A percentile compares a stretch with the other conserved stretches of the same genome.
Conservation (phyloP, 257 asterid genomes). For the Leptodermis oblonga region DNA sequence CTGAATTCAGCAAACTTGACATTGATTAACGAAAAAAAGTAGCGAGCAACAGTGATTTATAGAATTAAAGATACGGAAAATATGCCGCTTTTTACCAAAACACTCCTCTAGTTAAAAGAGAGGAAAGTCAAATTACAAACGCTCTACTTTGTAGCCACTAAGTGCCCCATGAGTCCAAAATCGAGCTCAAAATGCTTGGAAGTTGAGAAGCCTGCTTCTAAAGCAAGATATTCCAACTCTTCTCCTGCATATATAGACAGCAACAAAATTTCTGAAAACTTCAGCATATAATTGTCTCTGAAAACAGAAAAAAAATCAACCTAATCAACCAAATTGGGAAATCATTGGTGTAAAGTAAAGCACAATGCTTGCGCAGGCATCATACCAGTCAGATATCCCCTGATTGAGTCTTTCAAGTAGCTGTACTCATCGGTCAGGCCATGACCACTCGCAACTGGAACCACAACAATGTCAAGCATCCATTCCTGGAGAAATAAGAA, state of each 20-base stretch:
- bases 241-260: slow-evolving; percentile 42
- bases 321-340: neutral
- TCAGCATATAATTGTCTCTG: neutral
- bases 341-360: neutral
- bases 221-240: slow-evolving; percentile 75
- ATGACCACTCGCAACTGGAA: slow-evolving; percentile 68
- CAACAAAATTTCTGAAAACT: neutral
- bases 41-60: too few relatives aligned
- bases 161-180: slow-evolving; percentile 70
- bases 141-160: slow-evolving; percentile 52
- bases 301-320: neutral
- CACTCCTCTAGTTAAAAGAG: neutral
- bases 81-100: neutral
- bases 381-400: slow-evolving; percentile 65
- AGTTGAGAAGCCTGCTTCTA: slow-evolving; percentile 62
- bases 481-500: slow-evolving; percentile 46
- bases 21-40: neutral
- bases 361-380: neutral
- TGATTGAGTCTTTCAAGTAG: slow-evolving; percentile 78
- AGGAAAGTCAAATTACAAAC: neutral
- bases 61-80: too few relatives aligned
- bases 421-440: slow-evolving; percentile 69
- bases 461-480: slow-evolving; percentile 68
- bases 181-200: slow-evolving; percentile 62
- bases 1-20: neutral